These are phyloP conservation scores for Mycosphaerella arachidis DNA, from an alignment of 2,329 filamentous ascomycete genomes.

Conservation along the genomic window DNA sequence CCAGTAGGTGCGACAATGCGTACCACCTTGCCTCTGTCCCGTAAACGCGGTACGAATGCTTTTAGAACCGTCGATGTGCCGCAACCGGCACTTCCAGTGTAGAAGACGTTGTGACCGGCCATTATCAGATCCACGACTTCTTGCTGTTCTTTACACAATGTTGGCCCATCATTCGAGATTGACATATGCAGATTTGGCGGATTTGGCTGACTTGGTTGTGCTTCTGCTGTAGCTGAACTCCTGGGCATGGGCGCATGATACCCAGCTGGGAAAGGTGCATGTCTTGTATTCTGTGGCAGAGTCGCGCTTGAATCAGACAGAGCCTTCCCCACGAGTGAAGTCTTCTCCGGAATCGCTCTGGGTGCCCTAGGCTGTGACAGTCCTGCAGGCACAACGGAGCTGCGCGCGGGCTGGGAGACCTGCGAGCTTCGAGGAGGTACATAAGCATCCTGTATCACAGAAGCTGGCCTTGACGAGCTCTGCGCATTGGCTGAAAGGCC, in stretches of 20 bases:
- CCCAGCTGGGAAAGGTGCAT: neutral
- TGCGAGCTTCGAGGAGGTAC: neutral
- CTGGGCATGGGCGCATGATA: neutral
- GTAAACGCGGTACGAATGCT: slow-evolving; percentile 42
- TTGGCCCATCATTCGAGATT: neutral
- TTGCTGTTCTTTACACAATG: slow-evolving; percentile 1
- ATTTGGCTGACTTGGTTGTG: neutral
- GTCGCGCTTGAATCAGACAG: neutral
- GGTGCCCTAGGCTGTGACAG: neutral
- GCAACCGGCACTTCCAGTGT: slow-evolving; percentile 58
- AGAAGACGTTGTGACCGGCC: slow-evolving; percentile 57
- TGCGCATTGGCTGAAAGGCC: neutral
- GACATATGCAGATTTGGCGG: too few species aligned
- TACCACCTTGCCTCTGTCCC: slow-evolving; percentile 36
- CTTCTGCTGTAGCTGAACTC: neutral
- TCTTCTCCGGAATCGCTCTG: neutral
- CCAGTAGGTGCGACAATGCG: slow-evolving; percentile 57
- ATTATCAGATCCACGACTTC: slow-evolving; percentile 15
- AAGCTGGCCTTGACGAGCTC: neutral
- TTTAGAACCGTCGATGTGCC: slow-evolving; percentile 55
- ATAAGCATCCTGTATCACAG: neutral
- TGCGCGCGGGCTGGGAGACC: neutral
- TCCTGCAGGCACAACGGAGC: neutral
- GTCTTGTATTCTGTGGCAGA: neutral
- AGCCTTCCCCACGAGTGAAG: neutral